These are phyloP conservation scores for Aspergillus baeticus DNA, from an alignment of 495 filamentous ascomycete genomes.

Conservation along the genomic window DNA sequence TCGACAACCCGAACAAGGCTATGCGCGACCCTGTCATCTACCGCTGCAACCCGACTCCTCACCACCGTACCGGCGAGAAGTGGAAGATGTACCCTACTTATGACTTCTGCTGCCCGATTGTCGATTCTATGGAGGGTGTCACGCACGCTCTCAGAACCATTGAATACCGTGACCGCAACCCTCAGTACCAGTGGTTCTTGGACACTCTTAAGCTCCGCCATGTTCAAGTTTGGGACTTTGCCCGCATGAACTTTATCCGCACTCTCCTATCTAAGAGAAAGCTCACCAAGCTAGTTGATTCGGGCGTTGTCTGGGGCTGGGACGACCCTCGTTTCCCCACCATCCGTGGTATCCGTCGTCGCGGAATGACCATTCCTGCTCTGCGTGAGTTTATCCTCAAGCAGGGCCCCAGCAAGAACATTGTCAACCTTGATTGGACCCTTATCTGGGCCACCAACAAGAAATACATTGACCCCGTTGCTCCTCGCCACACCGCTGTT, in stretches of 20 bases:
- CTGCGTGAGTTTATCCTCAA: slow-evolving; percentile 90
- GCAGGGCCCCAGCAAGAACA: slow-evolving; percentile 86
- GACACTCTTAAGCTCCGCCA: slow-evolving; percentile 79
- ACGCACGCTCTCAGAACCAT: slow-evolving; percentile 94
- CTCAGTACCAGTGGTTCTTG: slow-evolving; percentile 96
- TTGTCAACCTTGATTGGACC: slow-evolving; percentile 88
- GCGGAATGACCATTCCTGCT: slow-evolving; percentile 89
- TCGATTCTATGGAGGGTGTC: slow-evolving; percentile 88
- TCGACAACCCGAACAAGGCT: slow-evolving; percentile 80
- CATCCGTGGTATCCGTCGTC: slow-evolving; percentile 79
- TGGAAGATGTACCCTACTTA: slow-evolving; percentile 98
- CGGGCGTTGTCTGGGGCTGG: slow-evolving; percentile 87
- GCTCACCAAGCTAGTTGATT: slow-evolving; percentile 87
- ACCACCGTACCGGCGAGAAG: slow-evolving; percentile 83
- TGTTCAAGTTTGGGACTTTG: slow-evolving; percentile 97
- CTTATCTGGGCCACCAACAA: slow-evolving; percentile 94
- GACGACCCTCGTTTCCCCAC: slow-evolving; percentile 95
- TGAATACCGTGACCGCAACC: slow-evolving; percentile 96
- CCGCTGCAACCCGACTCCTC: slow-evolving; percentile 72
- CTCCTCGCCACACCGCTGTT: slow-evolving; percentile 82
- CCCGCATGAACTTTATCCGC: slow-evolving; percentile 91
- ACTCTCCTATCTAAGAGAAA: slow-evolving; percentile 94
- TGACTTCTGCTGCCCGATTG: slow-evolving; percentile 88
- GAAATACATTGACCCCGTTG: slow-evolving; percentile 89
- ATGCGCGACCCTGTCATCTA: slow-evolving; percentile 95